phyloP scores from a whole-genome alignment of 164 flowering plant species.

The Taxillus chinensis region DNA sequence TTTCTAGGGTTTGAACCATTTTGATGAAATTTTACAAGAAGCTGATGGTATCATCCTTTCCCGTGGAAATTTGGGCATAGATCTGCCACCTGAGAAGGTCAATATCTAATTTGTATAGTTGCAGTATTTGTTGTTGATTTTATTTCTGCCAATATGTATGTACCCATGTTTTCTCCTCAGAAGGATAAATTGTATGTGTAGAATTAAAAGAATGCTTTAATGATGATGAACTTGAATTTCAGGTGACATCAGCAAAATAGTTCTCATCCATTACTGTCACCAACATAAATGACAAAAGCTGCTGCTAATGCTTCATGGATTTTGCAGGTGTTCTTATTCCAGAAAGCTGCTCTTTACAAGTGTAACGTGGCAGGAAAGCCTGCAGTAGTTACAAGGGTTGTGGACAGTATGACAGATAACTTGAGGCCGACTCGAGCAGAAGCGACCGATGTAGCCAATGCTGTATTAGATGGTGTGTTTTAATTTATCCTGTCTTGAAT shows the following conservation, averaged over 20 bases:
- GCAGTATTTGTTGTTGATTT: not conserved
- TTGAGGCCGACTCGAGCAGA: conserved; percentile 94
- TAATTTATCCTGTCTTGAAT: not conserved
- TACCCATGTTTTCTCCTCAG: too few species aligned
- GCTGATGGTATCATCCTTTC: conserved; percentile 87
- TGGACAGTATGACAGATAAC: conserved; percentile 92
- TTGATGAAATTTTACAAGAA: conserved; percentile 81
- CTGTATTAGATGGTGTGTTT: conserved; percentile 65
- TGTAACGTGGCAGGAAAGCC: conserved; percentile 95
- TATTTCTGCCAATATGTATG: not conserved
- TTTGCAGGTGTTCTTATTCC: conserved; percentile 78
- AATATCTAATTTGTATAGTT: conserved; percentile 9
- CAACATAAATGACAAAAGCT: not conserved
- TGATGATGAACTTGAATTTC: too few species aligned
- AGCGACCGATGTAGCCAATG: conserved; percentile 91
- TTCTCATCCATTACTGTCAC: too few species aligned
- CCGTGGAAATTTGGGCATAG: conserved; percentile 79
- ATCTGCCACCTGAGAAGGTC: conserved; percentile 91
- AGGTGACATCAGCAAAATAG: too few species aligned
- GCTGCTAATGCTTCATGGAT: conserved; percentile 1
- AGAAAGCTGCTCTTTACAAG: conserved; percentile 77
- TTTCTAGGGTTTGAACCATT: conserved; percentile 65
- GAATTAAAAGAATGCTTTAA: too few species aligned
- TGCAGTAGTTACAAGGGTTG: conserved; percentile 87
- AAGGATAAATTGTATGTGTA: too few species aligned